Base-by-base conservation (phyloP, 2,329 filamentous ascomycete genomes). In the Paracamarosporium sp. region DNA sequence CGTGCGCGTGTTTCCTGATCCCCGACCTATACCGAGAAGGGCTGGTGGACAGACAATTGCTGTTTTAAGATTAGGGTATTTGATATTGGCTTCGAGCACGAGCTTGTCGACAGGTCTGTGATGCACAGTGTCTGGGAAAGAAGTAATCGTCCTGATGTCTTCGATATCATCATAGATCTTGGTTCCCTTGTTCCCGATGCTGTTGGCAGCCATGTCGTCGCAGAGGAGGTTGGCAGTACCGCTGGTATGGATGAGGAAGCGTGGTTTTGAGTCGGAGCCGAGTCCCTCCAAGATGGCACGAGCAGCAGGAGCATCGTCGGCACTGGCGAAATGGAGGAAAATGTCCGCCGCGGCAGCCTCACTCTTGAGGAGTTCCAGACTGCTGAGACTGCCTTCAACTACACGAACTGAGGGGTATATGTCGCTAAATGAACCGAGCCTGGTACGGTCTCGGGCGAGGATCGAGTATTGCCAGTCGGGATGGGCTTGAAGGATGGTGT, bases 381-480 rank as follows among this genome's bases (percentile, higher is more conserved):
- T 43, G 25, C n/a, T 43, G 9, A 52, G 36, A 12, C 43, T 36
- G n/a, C 50, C 50, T 33, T 43, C 36, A 8, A 52, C 50, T 8
- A 43, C 50, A 12, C 50, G 50, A n/a, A 52, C 24, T 1, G 50
- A 52, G 8, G 50, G 20, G 38, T 52, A 31, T 15, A 43, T 17
- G n/a, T 28, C 33, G 36, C 36, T 31, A 9, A 33, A 7, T 13
- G 50, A 52, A 27, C 25, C 50, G 35, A 52, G 24, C 17, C 50
- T 36, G 36, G 36, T 43, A 3, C 36, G 50, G 17, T 52, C 36
- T 12, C 50, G 25, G 11, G 33, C 50, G 5, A 52, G 36, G 28
- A 52, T 13, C 15, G 48, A 41, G 33, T 51, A 51, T 17, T 51
- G 48, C 48, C 48, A 51, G 48, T 51, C 48, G 15, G 48, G 48